phyloP scores from a whole-genome alignment of 176 grass and related monocot species.

The Zoysia pacifica region DNA sequence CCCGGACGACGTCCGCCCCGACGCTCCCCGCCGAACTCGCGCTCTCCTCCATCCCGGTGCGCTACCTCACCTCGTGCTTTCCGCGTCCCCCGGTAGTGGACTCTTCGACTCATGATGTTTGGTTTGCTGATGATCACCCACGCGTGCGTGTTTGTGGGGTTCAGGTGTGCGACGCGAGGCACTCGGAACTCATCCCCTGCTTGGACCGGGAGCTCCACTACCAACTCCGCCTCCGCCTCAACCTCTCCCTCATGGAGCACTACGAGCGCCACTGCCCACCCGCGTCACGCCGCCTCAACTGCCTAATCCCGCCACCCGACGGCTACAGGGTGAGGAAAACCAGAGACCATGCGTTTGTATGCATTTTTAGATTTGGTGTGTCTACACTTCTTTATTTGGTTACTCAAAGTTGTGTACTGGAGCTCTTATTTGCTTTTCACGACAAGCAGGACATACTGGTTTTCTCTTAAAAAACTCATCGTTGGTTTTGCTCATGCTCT shows the following conservation, averaged over 20 bases:
- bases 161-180: constrained; percentile 66
- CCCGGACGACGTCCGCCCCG: not conserved
- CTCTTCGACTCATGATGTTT: not conserved
- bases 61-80: constrained; percentile 11
- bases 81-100: not conserved
- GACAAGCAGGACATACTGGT: too few species aligned
- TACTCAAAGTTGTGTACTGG: too few species aligned
- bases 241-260: constrained; percentile 81
- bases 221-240: constrained; percentile 65
- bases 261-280: constrained; percentile 84
- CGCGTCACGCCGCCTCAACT: constrained; percentile 56
- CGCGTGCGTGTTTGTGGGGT: not conserved
- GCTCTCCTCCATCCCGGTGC: constrained; percentile 62
- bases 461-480: too few species aligned
- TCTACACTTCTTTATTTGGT: too few species aligned
- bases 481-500: not conserved
- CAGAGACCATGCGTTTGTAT: not conserved
- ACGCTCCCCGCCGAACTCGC: constrained; percentile 38
- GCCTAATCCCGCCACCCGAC: constrained; percentile 70
- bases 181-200: constrained; percentile 81
- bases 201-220: constrained; percentile 63
- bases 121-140: constrained; percentile 16
- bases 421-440: too few species aligned
- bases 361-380: not conserved
- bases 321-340: constrained; percentile 55